A percentile compares a stretch with the other conserved stretches of the same genome.
Evolutionary conservation across 768 basidiomycete species (phyloP).

Genomic region (Neoboletus magnificus): DNA sequence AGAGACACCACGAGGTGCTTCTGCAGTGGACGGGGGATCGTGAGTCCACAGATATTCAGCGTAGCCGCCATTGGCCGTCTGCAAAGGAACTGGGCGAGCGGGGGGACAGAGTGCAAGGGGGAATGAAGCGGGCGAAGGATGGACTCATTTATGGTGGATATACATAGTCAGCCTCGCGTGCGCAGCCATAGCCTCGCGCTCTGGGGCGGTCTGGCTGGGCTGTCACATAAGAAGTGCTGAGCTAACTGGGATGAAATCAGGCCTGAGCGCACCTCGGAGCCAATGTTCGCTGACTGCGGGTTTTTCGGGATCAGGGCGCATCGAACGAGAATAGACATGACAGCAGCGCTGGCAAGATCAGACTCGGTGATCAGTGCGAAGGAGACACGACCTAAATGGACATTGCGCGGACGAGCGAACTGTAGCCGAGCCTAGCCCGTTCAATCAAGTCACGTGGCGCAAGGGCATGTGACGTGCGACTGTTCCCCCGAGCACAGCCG

Average conservation of each 20-base stretch:
- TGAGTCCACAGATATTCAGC: slow-evolving; percentile 16
- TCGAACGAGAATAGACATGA: not conserved
- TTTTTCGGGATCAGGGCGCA: not conserved
- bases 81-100: not conserved
- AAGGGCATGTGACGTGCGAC: no score
- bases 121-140: not conserved
- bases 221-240: not conserved
- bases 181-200: not conserved
- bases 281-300: slow-evolving; percentile 7
- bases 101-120: not conserved
- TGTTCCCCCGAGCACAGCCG: no score
- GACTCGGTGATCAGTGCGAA: not conserved
- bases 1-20: slow-evolving; percentile 47
- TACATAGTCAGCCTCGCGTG: not conserved
- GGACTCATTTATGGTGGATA: not conserved
- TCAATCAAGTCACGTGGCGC: no score
- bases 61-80: slow-evolving; percentile 14
- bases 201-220: not conserved
- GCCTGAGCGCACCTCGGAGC: not conserved
- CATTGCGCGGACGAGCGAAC: not conserved
- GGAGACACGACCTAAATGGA: not conserved
- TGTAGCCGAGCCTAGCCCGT: no score
- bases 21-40: slow-evolving; percentile 37
- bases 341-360: not conserved
- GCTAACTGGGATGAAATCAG: not conserved